Percentiles rank a stretch among this genome's conserved stretches.
Conservation (phyloP, 305 asterid species). For the Fraxinus baroniana region DNA sequence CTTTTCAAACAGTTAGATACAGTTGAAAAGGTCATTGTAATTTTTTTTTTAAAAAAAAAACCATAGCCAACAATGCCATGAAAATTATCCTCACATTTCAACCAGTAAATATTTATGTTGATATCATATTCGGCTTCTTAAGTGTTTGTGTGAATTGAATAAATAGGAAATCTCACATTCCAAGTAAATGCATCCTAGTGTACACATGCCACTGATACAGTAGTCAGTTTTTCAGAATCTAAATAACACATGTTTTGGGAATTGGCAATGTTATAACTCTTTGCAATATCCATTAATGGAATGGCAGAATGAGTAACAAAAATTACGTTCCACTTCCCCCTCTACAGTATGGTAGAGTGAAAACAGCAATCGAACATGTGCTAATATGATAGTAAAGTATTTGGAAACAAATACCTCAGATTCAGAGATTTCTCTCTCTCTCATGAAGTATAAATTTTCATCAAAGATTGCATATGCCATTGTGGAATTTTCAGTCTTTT, state of each 20-base stretch:
- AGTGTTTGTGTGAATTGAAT: neutral
- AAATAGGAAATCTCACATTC: neutral
- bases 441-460: constrained; percentile 70
- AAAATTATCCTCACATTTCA: neutral
- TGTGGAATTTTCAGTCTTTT: constrained; percentile 56
- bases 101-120: neutral
- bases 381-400: constrained; percentile 13
- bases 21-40: neutral
- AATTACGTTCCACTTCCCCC: neutral
- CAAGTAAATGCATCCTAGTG: neutral
- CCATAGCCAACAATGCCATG: constrained; percentile 20
- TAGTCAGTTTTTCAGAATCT: neutral
- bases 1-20: constrained; percentile 3
- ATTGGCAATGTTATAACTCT: neutral
- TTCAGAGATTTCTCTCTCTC: constrained; percentile 55
- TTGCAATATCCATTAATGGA: neutral
- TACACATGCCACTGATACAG: neutral
- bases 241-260: neutral
- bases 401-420: constrained; percentile 48
- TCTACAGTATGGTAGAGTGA: constrained; percentile 11
- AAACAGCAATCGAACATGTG: constrained; percentile 3
- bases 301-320: constrained; percentile 10
- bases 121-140: constrained; percentile 4
- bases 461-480: constrained; percentile 90
- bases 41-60: neutral